Evolutionary conservation across 2,329 filamentous ascomycete species (phyloP), one percentile per base, ranked within the genome.

Genomic region (Daldinia sp.): DNA sequence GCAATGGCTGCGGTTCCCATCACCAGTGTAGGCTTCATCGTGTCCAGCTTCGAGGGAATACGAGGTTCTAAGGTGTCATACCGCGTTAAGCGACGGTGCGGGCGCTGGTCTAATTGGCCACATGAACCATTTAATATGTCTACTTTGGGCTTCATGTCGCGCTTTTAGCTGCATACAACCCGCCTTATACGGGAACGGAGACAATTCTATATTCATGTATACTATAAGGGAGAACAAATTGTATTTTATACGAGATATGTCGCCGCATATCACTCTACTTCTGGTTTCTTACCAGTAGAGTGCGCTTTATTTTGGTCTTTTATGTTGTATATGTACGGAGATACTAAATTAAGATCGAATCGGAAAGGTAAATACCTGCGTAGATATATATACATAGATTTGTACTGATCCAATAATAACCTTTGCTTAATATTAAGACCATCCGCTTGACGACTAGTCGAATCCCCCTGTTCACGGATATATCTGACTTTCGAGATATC

Each of bases 91-190:
- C 17, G 25, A 52, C 13, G 15, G 45, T 43, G 63, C 63, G 60
- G 63, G 63, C 63, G 52, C 13, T 15, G n/a, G 56, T 54, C 13
- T 45, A 9, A 66, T 66, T 66, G 63, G 63, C 51, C 56, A 43
- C 35, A 21, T 45, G 39, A 10, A 4, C 7, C 17, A 30, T 32
- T 45, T 34, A 13, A 51, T 7, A 41, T 51, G 54, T 37, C 54
- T 56, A 5, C 6, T 63, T 63, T 17, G 50, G 59, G 63, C 32
- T 21, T 53, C 4, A 66, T 63, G 55, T 34, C 35, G 63, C 63
- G 58, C n/a, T 56, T 17, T 56, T 9, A 11, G 41, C 47, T 50
- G 51, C 51, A 63, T 62, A 59, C 55, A 53, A 59, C 27, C 41
- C 41, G 21, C 21, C 41, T 17, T 47, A 47, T 27, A 29, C 15